Percentiles rank a stretch among this genome's conserved stretches.
Evolutionary conservation across 2,329 filamentous ascomycete species (phyloP).

Genomic region (Cryoendolithus antarcticus): DNA sequence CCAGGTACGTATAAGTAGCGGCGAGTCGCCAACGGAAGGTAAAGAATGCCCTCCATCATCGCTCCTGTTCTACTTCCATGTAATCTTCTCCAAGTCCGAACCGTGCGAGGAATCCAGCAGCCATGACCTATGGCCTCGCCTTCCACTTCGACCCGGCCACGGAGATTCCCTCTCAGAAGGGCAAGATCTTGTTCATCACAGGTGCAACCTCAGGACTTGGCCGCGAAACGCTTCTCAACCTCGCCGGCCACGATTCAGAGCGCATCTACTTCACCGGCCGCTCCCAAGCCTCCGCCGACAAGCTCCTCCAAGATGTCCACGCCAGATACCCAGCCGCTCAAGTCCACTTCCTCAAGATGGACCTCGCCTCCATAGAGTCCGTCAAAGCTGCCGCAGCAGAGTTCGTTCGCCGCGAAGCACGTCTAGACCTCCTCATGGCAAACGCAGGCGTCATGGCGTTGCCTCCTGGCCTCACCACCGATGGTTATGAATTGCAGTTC

Average conservation of each 20-base stretch:
- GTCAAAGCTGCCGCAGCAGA: conserved; percentile 12
- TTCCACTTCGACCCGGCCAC: conserved; percentile 15
- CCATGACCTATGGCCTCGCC: neutral
- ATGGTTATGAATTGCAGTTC: conserved; percentile 25
- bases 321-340: conserved; percentile 23
- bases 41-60: too few species aligned
- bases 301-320: conserved; percentile 23
- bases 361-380: conserved; percentile 15
- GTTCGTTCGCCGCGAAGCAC: conserved; percentile 9
- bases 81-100: too few species aligned
- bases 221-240: conserved; percentile 30
- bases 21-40: too few species aligned
- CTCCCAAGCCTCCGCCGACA: conserved; percentile 33
- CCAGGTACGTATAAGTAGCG: too few species aligned
- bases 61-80: too few species aligned
- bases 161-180: conserved; percentile 29
- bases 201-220: conserved; percentile 21
- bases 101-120: too few species aligned
- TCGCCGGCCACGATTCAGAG: conserved; percentile 38
- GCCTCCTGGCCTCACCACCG: conserved; percentile 11
- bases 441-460: conserved; percentile 22
- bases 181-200: conserved; percentile 32
- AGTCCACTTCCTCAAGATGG: conserved; percentile 20
- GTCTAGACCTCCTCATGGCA: conserved; percentile 20
- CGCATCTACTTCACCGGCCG: conserved; percentile 42